Percentiles rank a stretch among this genome's conserved stretches.
phyloP scores from a whole-genome alignment of 345 rosid species.

The Salix exigua region DNA sequence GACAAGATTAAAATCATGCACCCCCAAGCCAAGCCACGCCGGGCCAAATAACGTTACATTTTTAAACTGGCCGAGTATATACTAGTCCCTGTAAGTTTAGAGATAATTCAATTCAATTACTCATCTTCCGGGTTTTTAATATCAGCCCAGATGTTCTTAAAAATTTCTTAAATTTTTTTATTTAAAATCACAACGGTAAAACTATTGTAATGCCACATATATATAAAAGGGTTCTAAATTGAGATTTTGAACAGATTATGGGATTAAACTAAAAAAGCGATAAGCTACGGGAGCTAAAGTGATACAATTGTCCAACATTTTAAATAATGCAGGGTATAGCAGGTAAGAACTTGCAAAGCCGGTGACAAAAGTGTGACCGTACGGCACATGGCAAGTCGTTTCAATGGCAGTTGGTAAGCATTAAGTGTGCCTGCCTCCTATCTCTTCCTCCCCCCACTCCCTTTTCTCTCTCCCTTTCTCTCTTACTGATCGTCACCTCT shows the following conservation, averaged over 20 bases:
- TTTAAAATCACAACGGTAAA: no score
- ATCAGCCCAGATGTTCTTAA: no score
- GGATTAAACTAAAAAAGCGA: neutral
- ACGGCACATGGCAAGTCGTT: conserved; percentile 50
- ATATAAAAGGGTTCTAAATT: no score
- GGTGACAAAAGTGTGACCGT: conserved; percentile 32
- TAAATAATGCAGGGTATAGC: neutral
- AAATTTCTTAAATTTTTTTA: no score
- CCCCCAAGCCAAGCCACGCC: neutral
- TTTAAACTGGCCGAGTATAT: neutral
- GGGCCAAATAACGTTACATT: no score
- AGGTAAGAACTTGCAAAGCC: conserved; percentile 18
- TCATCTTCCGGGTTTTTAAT: no score
- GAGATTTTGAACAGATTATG: no score
- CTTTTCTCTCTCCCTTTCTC: conserved; percentile 10
- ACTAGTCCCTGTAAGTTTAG: no score
- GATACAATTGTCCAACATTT: neutral
- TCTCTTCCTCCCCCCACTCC: neutral
- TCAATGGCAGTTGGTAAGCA: conserved; percentile 69
- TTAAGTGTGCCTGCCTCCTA: conserved; percentile 37
- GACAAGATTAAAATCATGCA: conserved; percentile 1
- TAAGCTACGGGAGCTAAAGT: neutral
- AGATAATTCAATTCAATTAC: no score
- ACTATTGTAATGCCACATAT: no score
- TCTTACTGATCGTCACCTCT: conserved; percentile 2